These are phyloP conservation scores for Blastocystis sp. DNA, from an alignment of 352 stramenopile genomes.

Conservation along the genomic window DNA sequence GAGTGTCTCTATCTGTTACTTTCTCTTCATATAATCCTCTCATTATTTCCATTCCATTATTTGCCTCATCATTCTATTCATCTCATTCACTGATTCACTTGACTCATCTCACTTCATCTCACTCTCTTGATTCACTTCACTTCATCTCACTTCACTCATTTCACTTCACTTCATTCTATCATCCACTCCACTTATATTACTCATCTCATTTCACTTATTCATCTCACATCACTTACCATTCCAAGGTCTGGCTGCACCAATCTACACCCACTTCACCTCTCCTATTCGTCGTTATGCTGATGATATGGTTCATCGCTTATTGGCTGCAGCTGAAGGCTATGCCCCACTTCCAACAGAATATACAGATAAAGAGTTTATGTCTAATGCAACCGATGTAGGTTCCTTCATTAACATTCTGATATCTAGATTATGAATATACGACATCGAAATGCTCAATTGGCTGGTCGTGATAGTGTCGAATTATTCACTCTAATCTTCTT, in stretches of 20 bases:
- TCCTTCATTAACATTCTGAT: background rate
- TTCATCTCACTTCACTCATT: too few species aligned
- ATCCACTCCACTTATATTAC: too few species aligned
- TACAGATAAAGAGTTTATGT: conserved; percentile 86
- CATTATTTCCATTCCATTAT: background rate
- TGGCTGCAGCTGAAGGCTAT: conserved; percentile 92
- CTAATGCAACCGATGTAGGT: conserved; percentile 83
- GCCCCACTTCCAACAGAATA: conserved; percentile 85
- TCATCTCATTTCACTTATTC: too few species aligned
- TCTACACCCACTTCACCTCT: conserved; percentile 99
- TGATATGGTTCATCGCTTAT: conserved; percentile 93
- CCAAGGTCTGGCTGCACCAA: conserved; percentile 88
- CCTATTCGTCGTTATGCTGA: conserved; percentile 96
- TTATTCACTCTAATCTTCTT: conserved; percentile 98
- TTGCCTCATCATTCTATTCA: background rate
- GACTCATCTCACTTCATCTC: too few species aligned
- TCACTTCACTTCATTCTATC: too few species aligned
- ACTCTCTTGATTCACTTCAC: too few species aligned
- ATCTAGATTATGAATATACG: conserved; percentile 89
- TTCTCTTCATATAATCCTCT: background rate
- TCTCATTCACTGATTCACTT: too few species aligned
- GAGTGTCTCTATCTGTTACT: background rate
- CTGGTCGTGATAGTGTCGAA: conserved; percentile 88
- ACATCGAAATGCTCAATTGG: conserved; percentile 90
- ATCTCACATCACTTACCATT: too few species aligned